A percentile compares a stretch with the other conserved stretches of the same genome.
Evolutionary conservation across 2,329 filamentous ascomycete species (phyloP).

Genomic region (Neofusicoccum umdonicola): DNA sequence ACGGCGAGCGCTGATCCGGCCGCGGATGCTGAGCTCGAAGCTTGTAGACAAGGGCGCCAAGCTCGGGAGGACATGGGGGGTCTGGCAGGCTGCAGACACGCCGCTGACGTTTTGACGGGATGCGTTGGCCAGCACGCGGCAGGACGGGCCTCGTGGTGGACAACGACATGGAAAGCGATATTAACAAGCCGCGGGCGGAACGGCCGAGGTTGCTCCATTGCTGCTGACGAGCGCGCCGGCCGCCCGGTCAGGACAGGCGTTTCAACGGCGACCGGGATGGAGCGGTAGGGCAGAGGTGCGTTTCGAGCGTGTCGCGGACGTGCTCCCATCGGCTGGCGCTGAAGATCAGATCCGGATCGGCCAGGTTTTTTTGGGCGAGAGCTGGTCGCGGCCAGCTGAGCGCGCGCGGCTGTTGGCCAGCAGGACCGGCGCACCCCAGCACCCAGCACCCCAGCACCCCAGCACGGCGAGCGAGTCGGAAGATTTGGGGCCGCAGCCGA

Average conservation of each 20-base stretch:
- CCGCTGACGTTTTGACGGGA: constrained; percentile 13
- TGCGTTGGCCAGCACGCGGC: constrained; percentile 9
- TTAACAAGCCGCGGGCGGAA: not conserved
- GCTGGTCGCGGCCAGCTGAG: not conserved
- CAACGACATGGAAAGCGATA: not conserved
- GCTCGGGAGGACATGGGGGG: constrained; percentile 1
- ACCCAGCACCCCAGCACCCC: no score
- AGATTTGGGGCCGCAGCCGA: not conserved
- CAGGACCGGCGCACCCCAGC: no score
- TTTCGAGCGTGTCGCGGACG: constrained; percentile 11
- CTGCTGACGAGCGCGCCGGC: not conserved
- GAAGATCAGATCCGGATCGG: constrained; percentile 11
- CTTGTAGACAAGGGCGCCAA: constrained; percentile 6
- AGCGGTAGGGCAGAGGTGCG: constrained; percentile 5
- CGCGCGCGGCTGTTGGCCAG: not conserved
- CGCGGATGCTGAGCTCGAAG: not conserved
- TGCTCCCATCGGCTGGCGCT: not conserved
- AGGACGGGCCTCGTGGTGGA: constrained; percentile 6
- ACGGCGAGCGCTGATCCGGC: constrained; percentile 7
- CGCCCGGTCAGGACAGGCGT: constrained; percentile 3
- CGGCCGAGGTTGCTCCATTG: not conserved
- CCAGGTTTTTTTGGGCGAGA: not conserved
- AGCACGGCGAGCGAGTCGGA: not conserved
- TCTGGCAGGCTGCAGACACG: not conserved
- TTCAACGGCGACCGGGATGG: constrained; percentile 12